These are phyloP conservation scores for Strigomonas culicis DNA, from an alignment of 208 protist genomes.

Conservation along the genomic window DNA sequence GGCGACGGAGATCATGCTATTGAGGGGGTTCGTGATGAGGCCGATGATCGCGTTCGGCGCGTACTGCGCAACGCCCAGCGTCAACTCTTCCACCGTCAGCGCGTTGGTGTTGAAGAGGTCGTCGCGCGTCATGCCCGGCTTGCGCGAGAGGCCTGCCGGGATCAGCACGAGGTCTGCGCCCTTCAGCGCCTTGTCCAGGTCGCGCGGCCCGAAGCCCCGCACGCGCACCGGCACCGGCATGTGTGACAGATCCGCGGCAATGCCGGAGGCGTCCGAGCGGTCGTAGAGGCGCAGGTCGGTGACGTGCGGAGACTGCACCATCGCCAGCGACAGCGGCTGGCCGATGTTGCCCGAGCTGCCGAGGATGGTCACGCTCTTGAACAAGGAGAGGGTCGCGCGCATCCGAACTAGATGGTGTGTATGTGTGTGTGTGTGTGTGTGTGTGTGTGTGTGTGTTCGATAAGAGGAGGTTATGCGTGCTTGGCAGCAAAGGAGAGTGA, in stretches of 20 bases:
- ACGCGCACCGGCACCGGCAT: constrained; percentile 78
- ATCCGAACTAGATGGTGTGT: too few species aligned
- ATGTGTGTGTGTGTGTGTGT: too few species aligned
- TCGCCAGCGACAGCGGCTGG: constrained; percentile 93
- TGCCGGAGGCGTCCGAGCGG: constrained; percentile 66
- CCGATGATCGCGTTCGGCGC: constrained; percentile 90
- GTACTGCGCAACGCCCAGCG: constrained; percentile 65
- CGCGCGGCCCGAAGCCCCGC: constrained; percentile 53
- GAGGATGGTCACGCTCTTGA: constrained; percentile 81
- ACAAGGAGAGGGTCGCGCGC: constrained; percentile 5
- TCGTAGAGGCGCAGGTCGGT: constrained; percentile 87
- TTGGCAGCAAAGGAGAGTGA: not conserved
- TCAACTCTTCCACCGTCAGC: constrained; percentile 87
- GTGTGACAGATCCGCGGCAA: constrained; percentile 88
- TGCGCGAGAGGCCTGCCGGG: constrained; percentile 94
- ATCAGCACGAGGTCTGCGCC: constrained; percentile 92
- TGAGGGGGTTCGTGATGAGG: constrained; percentile 96
- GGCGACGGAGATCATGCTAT: constrained; percentile 95
- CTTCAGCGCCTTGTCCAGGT: constrained; percentile 65
- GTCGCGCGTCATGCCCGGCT: constrained; percentile 96
- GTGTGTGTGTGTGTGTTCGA: constrained; percentile 16
- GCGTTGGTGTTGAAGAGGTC: constrained; percentile 97
- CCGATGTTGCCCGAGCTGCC: constrained; percentile 96
- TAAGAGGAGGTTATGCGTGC: not conserved
- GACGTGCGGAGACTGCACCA: constrained; percentile 83